Conservation (phyloP, 2,329 filamentous ascomycete genomes). For the Aureobasidium vineae region DNA sequence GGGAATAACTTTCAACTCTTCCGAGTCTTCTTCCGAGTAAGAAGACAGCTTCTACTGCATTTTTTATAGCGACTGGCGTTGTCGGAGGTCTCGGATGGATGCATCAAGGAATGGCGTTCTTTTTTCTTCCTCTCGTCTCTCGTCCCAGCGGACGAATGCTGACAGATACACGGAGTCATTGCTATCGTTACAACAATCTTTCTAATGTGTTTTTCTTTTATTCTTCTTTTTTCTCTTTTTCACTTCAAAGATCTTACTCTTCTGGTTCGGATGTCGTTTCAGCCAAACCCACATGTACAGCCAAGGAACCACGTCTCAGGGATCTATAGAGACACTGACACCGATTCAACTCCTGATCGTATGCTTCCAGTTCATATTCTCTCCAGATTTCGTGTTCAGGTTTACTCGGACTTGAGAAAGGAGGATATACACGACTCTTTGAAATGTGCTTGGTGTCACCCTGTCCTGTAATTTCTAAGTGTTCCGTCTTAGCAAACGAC, state of each 20-base stretch:
- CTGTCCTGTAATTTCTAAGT: background rate
- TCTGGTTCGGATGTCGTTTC: too few species aligned
- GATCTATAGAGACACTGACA: too few species aligned
- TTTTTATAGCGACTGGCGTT: slow-evolving; percentile 7
- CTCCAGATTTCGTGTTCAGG: too few species aligned
- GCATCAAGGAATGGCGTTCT: slow-evolving; percentile 3
- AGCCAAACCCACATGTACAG: too few species aligned
- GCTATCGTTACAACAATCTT: background rate
- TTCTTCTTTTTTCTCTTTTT: too few species aligned
- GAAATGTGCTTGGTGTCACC: background rate
- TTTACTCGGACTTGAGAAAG: too few species aligned
- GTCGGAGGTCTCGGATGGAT: background rate
- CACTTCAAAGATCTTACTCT: too few species aligned
- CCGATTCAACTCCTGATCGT: too few species aligned
- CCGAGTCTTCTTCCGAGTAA: background rate
- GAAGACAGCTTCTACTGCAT: background rate
- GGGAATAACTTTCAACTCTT: background rate
- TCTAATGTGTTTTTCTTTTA: background rate
- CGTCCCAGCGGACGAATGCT: background rate
- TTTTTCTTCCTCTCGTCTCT: too few species aligned
- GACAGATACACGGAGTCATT: background rate
- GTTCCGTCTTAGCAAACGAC: background rate
- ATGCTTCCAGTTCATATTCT: too few species aligned
- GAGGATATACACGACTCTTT: too few species aligned
- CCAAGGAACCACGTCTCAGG: too few species aligned